These are phyloP conservation scores for Paxillus rubicundulus DNA, from an alignment of 768 basidiomycete genomes.

Conservation along the genomic window DNA sequence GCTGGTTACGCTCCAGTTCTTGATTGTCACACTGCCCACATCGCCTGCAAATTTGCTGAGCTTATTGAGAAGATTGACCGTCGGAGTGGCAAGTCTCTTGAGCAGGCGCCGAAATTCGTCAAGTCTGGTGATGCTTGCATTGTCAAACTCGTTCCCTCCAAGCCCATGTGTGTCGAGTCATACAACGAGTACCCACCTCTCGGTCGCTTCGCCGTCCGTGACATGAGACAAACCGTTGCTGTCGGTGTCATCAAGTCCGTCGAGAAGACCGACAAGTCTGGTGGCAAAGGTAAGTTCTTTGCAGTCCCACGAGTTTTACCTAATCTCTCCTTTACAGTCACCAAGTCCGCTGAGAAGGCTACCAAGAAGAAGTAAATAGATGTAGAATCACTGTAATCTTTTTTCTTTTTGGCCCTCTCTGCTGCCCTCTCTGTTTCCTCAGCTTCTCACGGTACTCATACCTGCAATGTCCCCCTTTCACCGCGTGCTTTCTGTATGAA, in stretches of 20 bases:
- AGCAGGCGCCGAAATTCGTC: conserved; percentile 91
- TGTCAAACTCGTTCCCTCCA: conserved; percentile 93
- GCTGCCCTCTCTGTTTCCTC: conserved; percentile 39
- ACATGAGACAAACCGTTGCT: conserved; percentile 99
- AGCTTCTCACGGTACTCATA: conserved; percentile 30
- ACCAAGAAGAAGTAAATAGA: conserved; percentile 93
- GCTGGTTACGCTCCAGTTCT: conserved; percentile 98
- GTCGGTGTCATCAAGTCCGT: conserved; percentile 99
- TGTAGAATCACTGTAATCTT: conserved; percentile 68
- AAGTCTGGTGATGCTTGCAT: conserved; percentile 99
- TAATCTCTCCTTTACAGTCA: conserved; percentile 49
- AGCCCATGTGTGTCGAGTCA: conserved; percentile 94
- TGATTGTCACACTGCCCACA: conserved; percentile 99
- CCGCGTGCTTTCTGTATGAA: conserved; percentile 47
- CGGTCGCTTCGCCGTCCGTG: conserved; percentile 98
- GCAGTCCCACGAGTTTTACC: conserved; percentile 2
- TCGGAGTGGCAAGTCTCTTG: conserved; percentile 92
- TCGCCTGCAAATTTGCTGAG: conserved; percentile 99
- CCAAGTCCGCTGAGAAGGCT: conserved; percentile 96
- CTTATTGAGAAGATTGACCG: conserved; percentile 99
- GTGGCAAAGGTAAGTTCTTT: conserved; percentile 71
- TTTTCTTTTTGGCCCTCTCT: conserved; percentile 43
- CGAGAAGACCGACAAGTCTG: conserved; percentile 87
- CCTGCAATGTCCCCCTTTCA: conserved; percentile 36
- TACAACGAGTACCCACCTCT: conserved; percentile 99